Base-by-base conservation (phyloP, 2,329 filamentous ascomycete species). In the Paracorniculantispora psalliotae region DNA sequence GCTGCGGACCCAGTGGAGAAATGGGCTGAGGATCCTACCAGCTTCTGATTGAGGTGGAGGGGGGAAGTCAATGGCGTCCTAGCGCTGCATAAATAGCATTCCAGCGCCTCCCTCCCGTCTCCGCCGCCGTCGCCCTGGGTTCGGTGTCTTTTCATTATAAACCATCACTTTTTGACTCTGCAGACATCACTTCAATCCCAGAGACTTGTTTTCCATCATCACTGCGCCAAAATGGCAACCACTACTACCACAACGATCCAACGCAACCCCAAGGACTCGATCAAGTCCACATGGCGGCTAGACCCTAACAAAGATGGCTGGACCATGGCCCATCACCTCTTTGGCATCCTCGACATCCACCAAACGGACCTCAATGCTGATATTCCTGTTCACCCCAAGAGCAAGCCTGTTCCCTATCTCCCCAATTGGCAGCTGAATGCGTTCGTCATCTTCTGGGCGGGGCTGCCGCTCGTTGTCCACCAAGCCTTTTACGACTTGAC, bases 381-480 rank as follows among this genome's bases (percentile, higher is more conserved):
- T 2, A 43, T 63, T 3, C 72, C 72, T 0, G 65, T 71, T 1
- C 67, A 72, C 61, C 41, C 63, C 7, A 74, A 74, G 62, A 65
- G 61, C 6, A 71, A 73, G 53, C 64, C 63, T n/a, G 65, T 74
- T 19, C 70, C 69, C 1, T 67, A 67, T 37, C 39, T 73, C 2
- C 60, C 68, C 4, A 63, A 72, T 23, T 68, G 63, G 64, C 60
- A 66, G 39, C 58, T 63, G 28, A 68, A 72, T 55, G 59, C 62
- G 30, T 75, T 70, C 67, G 63, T 75, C 25, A 52, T 74, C 2
- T 47, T 67, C 43, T 67, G 72, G 55, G 67, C 68, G 26, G 63
- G 52, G 58, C 28, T 64, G 4, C 60, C 63, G 2, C 67, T 69
- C 10, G 64, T 67, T 46, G 37, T 68, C n/a, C 67, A 63, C 19